Evolutionary conservation across 805 yeast genomes (phyloP).

Genomic region (Saccharomycopsis fermentans): DNA sequence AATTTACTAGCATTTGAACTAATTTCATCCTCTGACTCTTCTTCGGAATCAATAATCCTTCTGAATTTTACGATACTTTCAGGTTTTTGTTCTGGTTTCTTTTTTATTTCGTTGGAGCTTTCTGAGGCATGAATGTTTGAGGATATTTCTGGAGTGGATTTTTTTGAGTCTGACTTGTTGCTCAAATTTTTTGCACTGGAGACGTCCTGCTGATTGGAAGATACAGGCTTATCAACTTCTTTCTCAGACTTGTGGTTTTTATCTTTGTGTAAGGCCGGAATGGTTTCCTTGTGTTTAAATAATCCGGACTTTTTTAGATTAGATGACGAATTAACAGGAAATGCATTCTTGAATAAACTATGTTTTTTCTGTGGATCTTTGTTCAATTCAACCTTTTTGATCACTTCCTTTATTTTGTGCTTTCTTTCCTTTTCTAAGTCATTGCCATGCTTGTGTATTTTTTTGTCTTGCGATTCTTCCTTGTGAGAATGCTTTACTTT

Average conservation of each 20-base stretch:
- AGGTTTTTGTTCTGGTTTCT: background rate
- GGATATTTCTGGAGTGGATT: background rate
- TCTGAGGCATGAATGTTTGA: background rate
- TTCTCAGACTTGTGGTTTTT: background rate
- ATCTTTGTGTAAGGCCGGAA: background rate
- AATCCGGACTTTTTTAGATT: slow-evolving; percentile 13
- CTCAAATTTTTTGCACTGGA: background rate
- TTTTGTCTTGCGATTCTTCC: background rate
- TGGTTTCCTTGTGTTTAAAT: slow-evolving; percentile 4
- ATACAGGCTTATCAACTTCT: background rate
- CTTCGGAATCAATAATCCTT: background rate
- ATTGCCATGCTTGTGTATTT: background rate
- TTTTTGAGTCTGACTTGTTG: background rate
- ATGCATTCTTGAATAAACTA: slow-evolving; percentile 10
- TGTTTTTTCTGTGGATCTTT: slow-evolving; percentile 14
- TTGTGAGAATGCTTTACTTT: background rate
- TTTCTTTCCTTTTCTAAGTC: slow-evolving; percentile 3
- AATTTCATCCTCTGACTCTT: background rate
- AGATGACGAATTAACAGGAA: background rate
- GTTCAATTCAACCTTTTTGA: slow-evolving; percentile 4
- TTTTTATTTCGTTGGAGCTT: background rate
- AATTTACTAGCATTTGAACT: background rate
- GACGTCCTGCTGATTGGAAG: background rate
- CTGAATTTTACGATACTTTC: background rate
- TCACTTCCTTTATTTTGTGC: slow-evolving; percentile 5